Percentiles rank a stretch among this genome's conserved stretches.
These are phyloP conservation scores for Corniculantispora saksenae DNA, from an alignment of 2,329 filamentous ascomycete genomes.

Conservation along the genomic window DNA sequence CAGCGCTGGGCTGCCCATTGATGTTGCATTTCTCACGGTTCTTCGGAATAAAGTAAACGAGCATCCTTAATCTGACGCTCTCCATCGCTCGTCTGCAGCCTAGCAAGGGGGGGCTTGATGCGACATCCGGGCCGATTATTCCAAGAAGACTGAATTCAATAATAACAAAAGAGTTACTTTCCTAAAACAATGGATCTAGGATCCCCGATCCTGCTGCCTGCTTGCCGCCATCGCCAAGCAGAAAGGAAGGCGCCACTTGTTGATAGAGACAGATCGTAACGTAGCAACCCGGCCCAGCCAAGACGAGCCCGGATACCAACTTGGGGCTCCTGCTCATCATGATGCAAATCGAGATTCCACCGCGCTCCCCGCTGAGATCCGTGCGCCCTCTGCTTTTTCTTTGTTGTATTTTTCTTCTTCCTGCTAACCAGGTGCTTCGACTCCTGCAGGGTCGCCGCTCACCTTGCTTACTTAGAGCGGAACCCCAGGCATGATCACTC, in stretches of 20 bases:
- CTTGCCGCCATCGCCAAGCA: background rate
- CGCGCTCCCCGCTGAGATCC: background rate
- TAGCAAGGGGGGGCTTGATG: background rate
- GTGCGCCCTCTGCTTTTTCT: background rate
- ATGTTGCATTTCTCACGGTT: slow-evolving; percentile 4
- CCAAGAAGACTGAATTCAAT: background rate
- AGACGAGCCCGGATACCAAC: background rate
- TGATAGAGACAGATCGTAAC: background rate
- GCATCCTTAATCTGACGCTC: background rate
- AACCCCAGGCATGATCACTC: slow-evolving; percentile 1
- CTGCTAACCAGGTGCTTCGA: background rate
- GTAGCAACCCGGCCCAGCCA: background rate
- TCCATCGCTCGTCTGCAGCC: background rate
- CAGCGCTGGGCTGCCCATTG: background rate
- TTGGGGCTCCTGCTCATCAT: background rate
- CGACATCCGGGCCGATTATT: slow-evolving; percentile 2
- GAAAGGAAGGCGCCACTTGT: background rate
- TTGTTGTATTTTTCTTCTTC: background rate
- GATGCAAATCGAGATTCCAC: background rate
- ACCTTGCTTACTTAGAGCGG: background rate
- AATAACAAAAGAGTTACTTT: background rate
- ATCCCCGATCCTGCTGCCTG: background rate
- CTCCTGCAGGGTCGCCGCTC: background rate
- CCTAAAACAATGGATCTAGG: background rate
- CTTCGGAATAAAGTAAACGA: slow-evolving; percentile 1